Evolutionary conservation across 768 basidiomycete species (phyloP).

Genomic region (Cystoderma amianthinum): DNA sequence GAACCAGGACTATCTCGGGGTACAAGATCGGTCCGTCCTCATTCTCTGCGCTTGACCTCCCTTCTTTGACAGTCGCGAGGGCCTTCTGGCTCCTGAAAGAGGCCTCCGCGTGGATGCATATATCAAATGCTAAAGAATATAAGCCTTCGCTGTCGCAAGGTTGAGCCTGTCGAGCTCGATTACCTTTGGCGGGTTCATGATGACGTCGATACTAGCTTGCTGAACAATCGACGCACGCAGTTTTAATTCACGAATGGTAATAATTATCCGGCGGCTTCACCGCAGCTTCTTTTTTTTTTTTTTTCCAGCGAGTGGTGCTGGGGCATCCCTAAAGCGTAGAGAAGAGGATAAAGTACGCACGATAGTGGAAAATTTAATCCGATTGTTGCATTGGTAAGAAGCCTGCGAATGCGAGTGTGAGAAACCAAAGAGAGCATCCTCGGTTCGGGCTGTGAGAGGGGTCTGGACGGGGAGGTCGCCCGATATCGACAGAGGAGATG

Average conservation of each 20-base stretch:
- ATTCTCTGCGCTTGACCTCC: not conserved
- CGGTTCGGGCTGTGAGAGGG: slow-evolving; percentile 2
- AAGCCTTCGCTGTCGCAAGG: too few species aligned
- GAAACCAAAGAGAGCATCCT: not conserved
- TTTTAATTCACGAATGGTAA: not conserved
- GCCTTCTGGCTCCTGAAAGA: not conserved
- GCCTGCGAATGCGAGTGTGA: not conserved
- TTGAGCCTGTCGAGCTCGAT: not conserved
- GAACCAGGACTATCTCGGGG: slow-evolving; percentile 2
- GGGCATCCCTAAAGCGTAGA: not conserved
- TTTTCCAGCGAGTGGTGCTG: not conserved
- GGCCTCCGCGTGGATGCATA: not conserved
- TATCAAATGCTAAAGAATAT: not conserved
- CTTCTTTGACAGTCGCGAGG: not conserved
- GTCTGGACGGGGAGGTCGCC: not conserved
- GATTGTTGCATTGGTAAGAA: not conserved
- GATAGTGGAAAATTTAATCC: not conserved
- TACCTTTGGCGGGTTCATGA: not conserved
- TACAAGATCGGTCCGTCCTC: slow-evolving; percentile 1
- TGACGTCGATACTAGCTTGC: not conserved
- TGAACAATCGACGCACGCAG: not conserved
- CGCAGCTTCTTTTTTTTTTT: not conserved
- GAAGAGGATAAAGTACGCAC: not conserved
- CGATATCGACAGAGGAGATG: too few species aligned
- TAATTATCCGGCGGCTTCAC: not conserved